Evolutionary conservation across 2,329 filamentous ascomycete genomes (phyloP), one percentile per base, ranked within the genome.

Genomic region (Penicillium sp.): DNA sequence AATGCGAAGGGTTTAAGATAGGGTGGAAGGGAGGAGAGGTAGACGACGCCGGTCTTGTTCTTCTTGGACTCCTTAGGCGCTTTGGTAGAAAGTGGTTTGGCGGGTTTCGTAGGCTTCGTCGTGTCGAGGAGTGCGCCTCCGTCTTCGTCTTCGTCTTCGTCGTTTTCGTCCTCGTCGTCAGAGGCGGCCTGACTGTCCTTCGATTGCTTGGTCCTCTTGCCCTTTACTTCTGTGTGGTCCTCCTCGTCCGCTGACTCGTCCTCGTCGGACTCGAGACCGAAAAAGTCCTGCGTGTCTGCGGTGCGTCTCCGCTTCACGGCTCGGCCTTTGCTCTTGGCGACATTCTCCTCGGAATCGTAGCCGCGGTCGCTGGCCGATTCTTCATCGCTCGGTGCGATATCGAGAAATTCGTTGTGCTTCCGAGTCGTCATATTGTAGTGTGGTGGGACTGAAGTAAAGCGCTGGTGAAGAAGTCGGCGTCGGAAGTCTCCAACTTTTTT

Each of bases 191-290:
- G 50, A 44, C 22, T 61, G 46, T 14, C 16, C 33, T 42, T 47
- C 31, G 33, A 41, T 50, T 33, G 35, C 36, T 48, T 56, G 56
- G 39, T 33, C 25, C n/a, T 43, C 50, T 59, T 63, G 41, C 47
- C 58, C 55, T 57, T 66, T 25, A 31, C 45, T 48, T 40, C 49
- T 38, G 20, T 3, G 7, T 43, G 48, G 56, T 50, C 45, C 48
- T 59, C 9, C 24, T 55, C 54, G 2, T 54, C 55, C 11, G 52
- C 58, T 11, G 48, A 53, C 14, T 63, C 61, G 70, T 65, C 62
- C 72, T 86, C 47, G 72, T 87, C 57, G 60, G 78, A 60, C 31
- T 75, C 83, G 62, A 83, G 51, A 18, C 39, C 54, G 50, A 60
- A 59, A 45, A 55, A 55, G 38, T 62, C 58, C 33, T 59, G 56